A percentile compares a stretch with the other conserved stretches of the same genome.
These are phyloP conservation scores for Rugonectria rugulosa DNA, from an alignment of 2,329 filamentous ascomycete genomes.

Conservation along the genomic window DNA sequence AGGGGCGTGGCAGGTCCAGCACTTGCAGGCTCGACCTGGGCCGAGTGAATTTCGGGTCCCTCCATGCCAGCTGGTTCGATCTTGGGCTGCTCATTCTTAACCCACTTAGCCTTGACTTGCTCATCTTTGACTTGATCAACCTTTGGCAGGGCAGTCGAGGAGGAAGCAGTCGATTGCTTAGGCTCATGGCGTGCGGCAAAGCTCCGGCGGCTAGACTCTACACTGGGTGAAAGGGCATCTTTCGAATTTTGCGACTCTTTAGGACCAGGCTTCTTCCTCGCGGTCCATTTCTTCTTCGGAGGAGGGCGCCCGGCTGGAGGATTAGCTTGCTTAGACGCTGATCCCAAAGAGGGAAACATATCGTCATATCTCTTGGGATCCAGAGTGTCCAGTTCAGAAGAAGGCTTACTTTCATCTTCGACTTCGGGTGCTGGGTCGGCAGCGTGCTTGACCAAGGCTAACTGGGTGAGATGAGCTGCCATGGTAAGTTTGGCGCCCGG, in stretches of 20 bases:
- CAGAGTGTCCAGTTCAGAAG: constrained; percentile 13
- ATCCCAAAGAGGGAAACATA: constrained; percentile 34
- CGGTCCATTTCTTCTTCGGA: background rate
- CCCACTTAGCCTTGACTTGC: too few species aligned
- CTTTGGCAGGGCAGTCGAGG: too few species aligned
- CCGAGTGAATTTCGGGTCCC: background rate
- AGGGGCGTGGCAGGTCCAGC: too few species aligned
- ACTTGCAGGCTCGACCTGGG: background rate
- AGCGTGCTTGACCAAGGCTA: background rate
- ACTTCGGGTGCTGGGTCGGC: background rate
- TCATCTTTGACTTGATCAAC: too few species aligned
- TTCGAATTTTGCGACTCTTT: too few species aligned
- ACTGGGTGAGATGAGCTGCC: background rate
- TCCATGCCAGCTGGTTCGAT: too few species aligned
- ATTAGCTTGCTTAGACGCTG: background rate
- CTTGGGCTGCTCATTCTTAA: too few species aligned
- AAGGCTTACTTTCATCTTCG: background rate
- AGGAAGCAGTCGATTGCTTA: too few species aligned
- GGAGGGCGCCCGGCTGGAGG: background rate
- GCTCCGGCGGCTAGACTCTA: too few species aligned
- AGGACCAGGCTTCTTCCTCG: background rate
- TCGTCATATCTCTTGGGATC: constrained; percentile 32
- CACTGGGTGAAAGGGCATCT: too few species aligned
- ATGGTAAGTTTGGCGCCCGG: constrained; percentile 15
- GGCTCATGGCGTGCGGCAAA: too few species aligned